Conservation (phyloP, 148 eudicot species). For the Rhododendron simsii region DNA sequence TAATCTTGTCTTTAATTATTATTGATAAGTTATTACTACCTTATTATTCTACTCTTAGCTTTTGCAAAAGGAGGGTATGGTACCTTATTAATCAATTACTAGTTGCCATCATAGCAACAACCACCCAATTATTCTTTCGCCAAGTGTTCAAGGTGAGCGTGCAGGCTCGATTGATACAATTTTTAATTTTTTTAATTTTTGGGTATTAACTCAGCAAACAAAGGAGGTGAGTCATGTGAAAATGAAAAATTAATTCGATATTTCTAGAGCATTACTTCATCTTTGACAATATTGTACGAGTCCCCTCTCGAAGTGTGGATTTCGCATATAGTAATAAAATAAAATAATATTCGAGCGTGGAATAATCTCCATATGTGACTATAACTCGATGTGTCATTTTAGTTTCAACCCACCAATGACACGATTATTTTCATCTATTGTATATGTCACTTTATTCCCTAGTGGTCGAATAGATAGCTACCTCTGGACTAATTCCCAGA, state of each 20-base stretch:
- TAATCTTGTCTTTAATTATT: background rate
- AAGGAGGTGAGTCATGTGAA: background rate
- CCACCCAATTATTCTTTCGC: background rate
- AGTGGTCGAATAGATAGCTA: no score
- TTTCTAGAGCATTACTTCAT: background rate
- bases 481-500: no score
- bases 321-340: background rate
- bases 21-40: no score
- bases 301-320: background rate
- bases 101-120: background rate
- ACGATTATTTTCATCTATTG: no score
- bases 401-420: background rate
- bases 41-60: background rate
- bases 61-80: background rate
- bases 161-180: background rate
- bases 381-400: background rate
- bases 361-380: background rate
- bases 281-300: no score
- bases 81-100: background rate
- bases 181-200: no score
- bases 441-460: no score
- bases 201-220: background rate
- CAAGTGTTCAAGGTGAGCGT: background rate
- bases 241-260: background rate
- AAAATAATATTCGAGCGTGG: background rate